Conservation (phyloP, 257 asterid species). For the Paraleonurus japonicus region DNA sequence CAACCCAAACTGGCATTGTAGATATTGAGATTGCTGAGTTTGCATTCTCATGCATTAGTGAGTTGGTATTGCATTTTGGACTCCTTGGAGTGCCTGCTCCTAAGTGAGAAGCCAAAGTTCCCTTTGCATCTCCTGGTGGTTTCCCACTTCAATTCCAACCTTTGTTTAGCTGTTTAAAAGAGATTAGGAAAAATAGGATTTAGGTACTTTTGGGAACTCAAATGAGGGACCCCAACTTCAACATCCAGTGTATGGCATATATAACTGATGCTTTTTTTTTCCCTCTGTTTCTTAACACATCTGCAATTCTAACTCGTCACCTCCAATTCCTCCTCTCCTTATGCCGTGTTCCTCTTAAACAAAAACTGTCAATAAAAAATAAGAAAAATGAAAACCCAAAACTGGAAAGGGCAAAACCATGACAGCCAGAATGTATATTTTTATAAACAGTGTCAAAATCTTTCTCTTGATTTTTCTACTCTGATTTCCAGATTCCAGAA, state of each 20-base stretch:
- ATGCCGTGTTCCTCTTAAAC: background rate
- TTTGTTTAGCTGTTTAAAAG: background rate
- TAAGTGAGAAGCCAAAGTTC: slow-evolving; percentile 5
- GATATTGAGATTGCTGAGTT: slow-evolving; percentile 7
- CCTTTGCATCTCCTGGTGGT: slow-evolving; percentile 4
- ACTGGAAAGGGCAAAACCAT: background rate
- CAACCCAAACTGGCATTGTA: background rate
- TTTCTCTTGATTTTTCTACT: slow-evolving; percentile 27
- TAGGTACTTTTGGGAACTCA: slow-evolving; percentile 5
- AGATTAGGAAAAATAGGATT: background rate
- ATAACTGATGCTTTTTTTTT: background rate
- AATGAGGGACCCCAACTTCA: background rate
- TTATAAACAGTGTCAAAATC: slow-evolving; percentile 5
- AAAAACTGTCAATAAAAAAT: background rate
- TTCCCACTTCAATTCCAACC: slow-evolving; percentile 9
- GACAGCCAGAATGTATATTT: background rate
- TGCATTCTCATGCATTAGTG: slow-evolving; percentile 1
- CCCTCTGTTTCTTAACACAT: background rate
- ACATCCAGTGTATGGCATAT: background rate
- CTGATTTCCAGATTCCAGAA: slow-evolving; percentile 53
- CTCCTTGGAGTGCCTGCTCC: slow-evolving; percentile 9
- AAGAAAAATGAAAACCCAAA: background rate
- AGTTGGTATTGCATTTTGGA: slow-evolving; percentile 8
- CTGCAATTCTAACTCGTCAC: background rate
- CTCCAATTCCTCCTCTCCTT: background rate